Evolutionary conservation across 2,329 filamentous ascomycete genomes (phyloP), one percentile per base, ranked within the genome.

Genomic region (Plectosphaerella cucumerina): DNA sequence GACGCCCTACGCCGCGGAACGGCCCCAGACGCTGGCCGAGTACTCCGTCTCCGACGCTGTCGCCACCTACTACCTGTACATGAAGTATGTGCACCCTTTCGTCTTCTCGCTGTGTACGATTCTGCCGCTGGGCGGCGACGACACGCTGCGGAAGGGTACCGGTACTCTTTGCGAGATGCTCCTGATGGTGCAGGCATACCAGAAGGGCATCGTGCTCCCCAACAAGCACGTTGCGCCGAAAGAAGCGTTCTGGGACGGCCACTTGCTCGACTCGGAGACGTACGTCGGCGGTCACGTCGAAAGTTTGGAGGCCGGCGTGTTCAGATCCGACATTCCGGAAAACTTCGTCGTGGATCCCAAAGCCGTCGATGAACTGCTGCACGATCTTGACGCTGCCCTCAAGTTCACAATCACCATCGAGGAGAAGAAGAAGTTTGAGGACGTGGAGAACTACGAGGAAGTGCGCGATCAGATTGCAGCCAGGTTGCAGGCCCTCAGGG

Each of bases 31-130:
- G 0, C 76, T 99, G 48, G 93, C 94, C 9, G 94, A 99, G 64
- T 99, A 99, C 71, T 99, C 95, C 0, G 94, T 99, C 43, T 99
- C 95, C 62, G 95, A 99, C 77, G 95, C 95, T 10, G 94, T 99
- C 47, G 94, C 94, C 20, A 99, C 94, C 1, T 99, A 99, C 67
- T 99, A 99, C 65, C 75, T 99, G 55, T 99, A 99, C 78, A 99
- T 99, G 95, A 99, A 99, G 86, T 99, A 99, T 68, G 90, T 99
- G n/a, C 94, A 99, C 67, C 94, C 94, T 4, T 99, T 99, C 75
- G 94, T 99, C 67, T 99, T 99, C 78, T 97, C 95, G 1, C 76
- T 99, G 1, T 99, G 94, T 71, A 99, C 92, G 1, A 97, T 99
- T 72, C 78, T 99, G 66, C 94, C 94, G 0, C 78, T 99, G 1